These are phyloP conservation scores for Gaertneriomyces sp. DNA, from an alignment of 192 early-diverging fungal genomes.

Conservation along the genomic window DNA sequence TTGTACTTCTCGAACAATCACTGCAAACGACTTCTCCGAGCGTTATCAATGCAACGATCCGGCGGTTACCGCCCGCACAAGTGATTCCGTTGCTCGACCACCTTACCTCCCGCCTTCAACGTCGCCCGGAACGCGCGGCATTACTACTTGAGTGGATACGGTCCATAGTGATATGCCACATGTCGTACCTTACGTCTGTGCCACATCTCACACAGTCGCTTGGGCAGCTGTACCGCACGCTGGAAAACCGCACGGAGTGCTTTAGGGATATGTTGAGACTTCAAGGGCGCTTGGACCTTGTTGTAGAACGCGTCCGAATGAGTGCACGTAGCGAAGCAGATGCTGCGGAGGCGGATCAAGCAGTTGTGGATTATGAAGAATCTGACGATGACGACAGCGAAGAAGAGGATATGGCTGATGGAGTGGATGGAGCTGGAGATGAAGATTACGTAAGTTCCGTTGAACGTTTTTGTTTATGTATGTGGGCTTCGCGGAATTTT, in stretches of 20 bases:
- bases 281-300: slow-evolving; percentile 45
- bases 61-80: slow-evolving; percentile 31
- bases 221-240: slow-evolving; percentile 32
- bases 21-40: slow-evolving; percentile 30
- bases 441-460: too few species aligned
- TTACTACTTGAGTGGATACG: slow-evolving; percentile 50
- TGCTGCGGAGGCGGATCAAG: slow-evolving; percentile 19
- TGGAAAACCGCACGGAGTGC: slow-evolving; percentile 24
- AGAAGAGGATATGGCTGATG: slow-evolving; percentile 33
- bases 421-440: slow-evolving; percentile 28
- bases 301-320: slow-evolving; percentile 33
- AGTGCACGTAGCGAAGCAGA: slow-evolving; percentile 6
- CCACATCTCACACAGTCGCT: slow-evolving; percentile 30
- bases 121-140: slow-evolving; percentile 34
- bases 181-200: slow-evolving; percentile 43
- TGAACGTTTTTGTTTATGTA: too few species aligned
- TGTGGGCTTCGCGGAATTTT: too few species aligned
- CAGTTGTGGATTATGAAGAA: slow-evolving; percentile 32
- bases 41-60: slow-evolving; percentile 42
- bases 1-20: slow-evolving; percentile 38
- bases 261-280: slow-evolving; percentile 42
- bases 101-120: slow-evolving; percentile 33
- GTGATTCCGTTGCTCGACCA: slow-evolving; percentile 44
- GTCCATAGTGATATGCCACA: slow-evolving; percentile 39
- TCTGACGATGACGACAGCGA: slow-evolving; percentile 7